Conservation (phyloP, 208 protist genomes). For the Leishmania tropica region DNA sequence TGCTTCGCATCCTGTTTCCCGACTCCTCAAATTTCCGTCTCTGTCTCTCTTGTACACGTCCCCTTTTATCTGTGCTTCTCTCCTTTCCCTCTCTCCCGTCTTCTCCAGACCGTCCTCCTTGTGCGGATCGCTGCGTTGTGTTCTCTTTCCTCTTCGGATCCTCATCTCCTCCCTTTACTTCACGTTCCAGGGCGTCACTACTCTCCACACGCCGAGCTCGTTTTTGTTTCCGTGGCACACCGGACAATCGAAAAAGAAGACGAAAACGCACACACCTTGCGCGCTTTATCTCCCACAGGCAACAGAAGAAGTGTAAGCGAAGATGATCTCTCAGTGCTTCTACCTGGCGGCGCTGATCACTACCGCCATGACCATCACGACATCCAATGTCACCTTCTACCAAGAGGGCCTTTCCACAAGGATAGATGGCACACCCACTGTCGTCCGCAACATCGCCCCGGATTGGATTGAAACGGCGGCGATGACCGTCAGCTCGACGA, state of each 20-base stretch:
- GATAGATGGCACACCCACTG: background rate
- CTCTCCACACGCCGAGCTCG: background rate
- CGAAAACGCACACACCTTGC: background rate
- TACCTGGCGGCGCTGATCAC: constrained; percentile 14
- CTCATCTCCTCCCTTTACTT: background rate
- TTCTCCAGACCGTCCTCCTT: background rate
- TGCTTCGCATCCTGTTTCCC: background rate
- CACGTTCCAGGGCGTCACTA: background rate
- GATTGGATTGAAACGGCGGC: background rate
- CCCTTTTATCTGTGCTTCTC: background rate
- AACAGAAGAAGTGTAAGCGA: background rate
- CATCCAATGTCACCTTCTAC: constrained; percentile 10
- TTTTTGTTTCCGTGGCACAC: background rate
- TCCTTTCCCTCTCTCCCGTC: background rate
- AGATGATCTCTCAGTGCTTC: constrained; percentile 21
- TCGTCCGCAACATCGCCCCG: constrained; percentile 4
- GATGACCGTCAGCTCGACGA: constrained; percentile 13
- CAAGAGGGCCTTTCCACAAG: background rate
- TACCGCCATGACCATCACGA: constrained; percentile 11
- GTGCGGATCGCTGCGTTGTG: background rate
- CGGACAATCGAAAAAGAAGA: too few species aligned
- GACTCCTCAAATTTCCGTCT: background rate
- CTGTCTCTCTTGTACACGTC: background rate
- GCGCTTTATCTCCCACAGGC: background rate
- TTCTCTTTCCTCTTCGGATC: background rate